A percentile compares a stretch with the other conserved stretches of the same genome.
These are phyloP conservation scores for Agapanthus africanus DNA, from an alignment of 106 monocot species.

Conservation along the genomic window DNA sequence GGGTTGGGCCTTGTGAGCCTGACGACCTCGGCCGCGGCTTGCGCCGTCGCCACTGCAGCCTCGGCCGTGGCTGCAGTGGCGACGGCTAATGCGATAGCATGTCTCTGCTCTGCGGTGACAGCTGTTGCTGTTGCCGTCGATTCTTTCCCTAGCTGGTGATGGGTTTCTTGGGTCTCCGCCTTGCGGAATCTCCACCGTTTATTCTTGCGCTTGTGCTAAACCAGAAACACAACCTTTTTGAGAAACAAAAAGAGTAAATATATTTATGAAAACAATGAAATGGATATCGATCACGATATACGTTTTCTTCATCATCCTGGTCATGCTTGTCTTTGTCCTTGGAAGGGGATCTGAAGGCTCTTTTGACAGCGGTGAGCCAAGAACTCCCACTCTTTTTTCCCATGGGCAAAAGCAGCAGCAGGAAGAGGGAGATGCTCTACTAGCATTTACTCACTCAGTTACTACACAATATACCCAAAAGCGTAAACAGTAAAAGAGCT, in stretches of 20 bases:
- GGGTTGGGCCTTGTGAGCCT: conserved; percentile 47
- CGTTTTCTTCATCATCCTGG: conserved; percentile 37
- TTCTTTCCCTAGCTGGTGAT: conserved; percentile 9
- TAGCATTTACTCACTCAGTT: background rate
- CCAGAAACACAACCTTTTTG: background rate
- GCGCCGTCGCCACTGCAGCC: conserved; percentile 77
- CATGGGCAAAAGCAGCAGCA: conserved; percentile 32
- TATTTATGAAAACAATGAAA: background rate
- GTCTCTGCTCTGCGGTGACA: conserved; percentile 59
- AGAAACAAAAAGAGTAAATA: background rate
- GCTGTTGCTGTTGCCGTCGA: background rate
- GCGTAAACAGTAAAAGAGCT: conserved; percentile 12
- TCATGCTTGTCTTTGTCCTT: conserved; percentile 40
- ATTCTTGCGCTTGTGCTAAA: conserved; percentile 66
- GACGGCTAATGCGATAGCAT: conserved; percentile 68
- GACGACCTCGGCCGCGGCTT: conserved; percentile 79
- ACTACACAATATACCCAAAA: too few species aligned
- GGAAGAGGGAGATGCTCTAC: background rate
- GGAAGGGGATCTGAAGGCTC: conserved; percentile 88
- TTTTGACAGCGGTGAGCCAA: conserved; percentile 90
- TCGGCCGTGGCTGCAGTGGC: conserved; percentile 81
- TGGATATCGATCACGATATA: background rate
- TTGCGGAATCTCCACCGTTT: conserved; percentile 86
- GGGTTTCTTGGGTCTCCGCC: conserved; percentile 6
- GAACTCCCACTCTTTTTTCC: conserved; percentile 78